Evolutionary conservation across 192 early-diverging fungal genomes (phyloP), one percentile per base, ranked within the genome.

Genomic region (Coemansia sp.): DNA sequence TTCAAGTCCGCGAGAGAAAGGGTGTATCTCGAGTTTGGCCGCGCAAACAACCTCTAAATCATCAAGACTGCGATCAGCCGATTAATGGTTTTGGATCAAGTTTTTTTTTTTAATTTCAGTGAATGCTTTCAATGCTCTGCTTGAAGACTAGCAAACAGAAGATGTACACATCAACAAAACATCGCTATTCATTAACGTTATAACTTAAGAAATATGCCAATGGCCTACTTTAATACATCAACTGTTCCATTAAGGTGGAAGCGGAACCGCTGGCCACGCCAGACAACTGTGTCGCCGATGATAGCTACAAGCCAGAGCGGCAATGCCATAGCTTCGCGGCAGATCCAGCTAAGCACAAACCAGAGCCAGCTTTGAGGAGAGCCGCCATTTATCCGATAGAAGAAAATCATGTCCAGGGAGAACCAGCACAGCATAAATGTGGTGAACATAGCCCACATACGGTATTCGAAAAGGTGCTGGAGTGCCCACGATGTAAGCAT

Each of bases 261-360:
- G 39, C 68, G 50, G 50, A 84, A 94, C n/a, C 63, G 63, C 37
- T 81, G 83, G 20, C 91, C 92, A 13, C 96, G 84, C 96, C 96
- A 98, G 26, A 86, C 83, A 6, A 98, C 90, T 6, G 82, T 85
- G 45, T 84, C 83, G 11, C 94, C 96, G 4, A 74, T 66, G 54
- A 94, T 87, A 4, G 94, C 92, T 58, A 83, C 90, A 0, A 84
- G 16, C 68, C 86, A 95, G 5, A 95, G 73, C 13, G 96, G 96
- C 16, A 98, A 66, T 8, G 94, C 91, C 5, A 83, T 72, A 3
- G 87, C 37, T 68, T 98, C 96, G 42, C 96, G 83, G 37, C 86
- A 68, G 6, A 85, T 37, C 96, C 96, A 98, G 41, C 89, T 87
- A 26, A 82, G 54, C 20, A 61, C 58, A 65, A 50, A 85, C 63